phyloP scores from a whole-genome alignment of 352 stramenopile genomes.

The Globisporangium sylvaticum region DNA sequence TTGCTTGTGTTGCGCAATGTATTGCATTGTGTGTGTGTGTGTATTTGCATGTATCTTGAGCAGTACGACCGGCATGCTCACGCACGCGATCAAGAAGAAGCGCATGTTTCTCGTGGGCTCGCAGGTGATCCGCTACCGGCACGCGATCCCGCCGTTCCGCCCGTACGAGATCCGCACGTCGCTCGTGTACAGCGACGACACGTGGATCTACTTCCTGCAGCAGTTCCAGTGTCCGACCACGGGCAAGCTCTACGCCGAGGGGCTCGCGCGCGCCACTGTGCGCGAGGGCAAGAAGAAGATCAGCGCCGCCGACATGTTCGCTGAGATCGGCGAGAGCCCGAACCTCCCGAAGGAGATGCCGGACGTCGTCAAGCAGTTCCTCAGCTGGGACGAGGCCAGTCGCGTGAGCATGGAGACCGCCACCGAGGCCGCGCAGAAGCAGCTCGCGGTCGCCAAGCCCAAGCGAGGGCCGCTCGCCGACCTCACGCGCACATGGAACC shows the following conservation, averaged over 20 bases:
- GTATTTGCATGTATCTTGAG: neutral
- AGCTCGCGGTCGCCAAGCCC: neutral
- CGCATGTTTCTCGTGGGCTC: slow-evolving; percentile 60
- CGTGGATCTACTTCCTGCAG: slow-evolving; percentile 63
- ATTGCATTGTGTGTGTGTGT: too few species aligned
- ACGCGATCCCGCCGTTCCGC: slow-evolving; percentile 47
- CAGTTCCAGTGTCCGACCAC: slow-evolving; percentile 48
- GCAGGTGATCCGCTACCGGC: slow-evolving; percentile 58
- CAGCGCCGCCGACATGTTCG: slow-evolving; percentile 22
- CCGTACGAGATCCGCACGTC: slow-evolving; percentile 60
- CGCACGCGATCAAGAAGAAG: slow-evolving; percentile 52
- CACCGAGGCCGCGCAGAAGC: neutral
- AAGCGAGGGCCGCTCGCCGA: slow-evolving; percentile 11
- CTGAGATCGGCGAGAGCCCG: slow-evolving; percentile 21
- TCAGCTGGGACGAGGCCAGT: slow-evolving; percentile 34
- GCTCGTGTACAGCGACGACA: slow-evolving; percentile 51
- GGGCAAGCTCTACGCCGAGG: slow-evolving; percentile 53
- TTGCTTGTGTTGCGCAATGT: neutral
- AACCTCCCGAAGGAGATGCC: slow-evolving; percentile 32
- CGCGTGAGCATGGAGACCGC: slow-evolving; percentile 15
- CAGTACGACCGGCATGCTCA: slow-evolving; percentile 50
- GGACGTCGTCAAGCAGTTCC: slow-evolving; percentile 35
- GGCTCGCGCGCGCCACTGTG: slow-evolving; percentile 36
- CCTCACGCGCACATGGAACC: slow-evolving; percentile 19
- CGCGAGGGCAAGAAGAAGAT: slow-evolving; percentile 19